Evolutionary conservation across 306 rosid genomes (phyloP), one percentile per base, ranked within the genome.

Genomic region (Casuarina equisetifolia): DNA sequence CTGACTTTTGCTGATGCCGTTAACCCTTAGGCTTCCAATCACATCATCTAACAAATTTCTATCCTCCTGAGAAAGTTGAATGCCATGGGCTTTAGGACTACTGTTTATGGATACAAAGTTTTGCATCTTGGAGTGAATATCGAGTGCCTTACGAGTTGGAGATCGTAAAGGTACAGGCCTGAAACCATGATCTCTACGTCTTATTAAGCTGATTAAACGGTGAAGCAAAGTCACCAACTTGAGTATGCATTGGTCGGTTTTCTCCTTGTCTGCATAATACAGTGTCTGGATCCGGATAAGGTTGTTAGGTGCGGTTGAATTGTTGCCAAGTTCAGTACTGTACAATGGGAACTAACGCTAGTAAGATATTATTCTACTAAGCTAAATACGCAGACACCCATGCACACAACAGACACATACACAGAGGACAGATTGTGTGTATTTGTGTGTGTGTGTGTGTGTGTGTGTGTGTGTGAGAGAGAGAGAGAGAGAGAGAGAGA

Each of bases 241-340:
- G 10, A 89, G 84, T n/a, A 96, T 85, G 81, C 78, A 83, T 59
- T 36, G 39, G 78, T 96, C 99, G 39, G 86, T 83, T 81, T 87
- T 96, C 81, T 82, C 90, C 84, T 85, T 92, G 68, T 92, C 96
- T 1, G 91, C 94, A 0, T 96, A 93, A 79, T 92, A 87, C 38
- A 96, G 94, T 25, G 99, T 88, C 85, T 86, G 97, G 62, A 96
- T 86, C 50, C 98, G 94, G 78, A 85, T 89, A 77, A 75, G 59
- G 80, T 63, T 89, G 68, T 72, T 82, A 17, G 93, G 84, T 38
- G 77, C 58, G 74, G 81, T 20, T 46, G 80, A 42, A 70, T 69
- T 69, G 72, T 87, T 89, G 38, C 90, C 95, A 6, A 85, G 85
- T 62, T 91, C 95, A 48, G 68, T 84, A 67, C 99, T 95, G 90